Evolutionary conservation across 768 basidiomycete species (phyloP), one percentile per base, ranked within the genome.

Genomic region (Podaxis carcinomalis): DNA sequence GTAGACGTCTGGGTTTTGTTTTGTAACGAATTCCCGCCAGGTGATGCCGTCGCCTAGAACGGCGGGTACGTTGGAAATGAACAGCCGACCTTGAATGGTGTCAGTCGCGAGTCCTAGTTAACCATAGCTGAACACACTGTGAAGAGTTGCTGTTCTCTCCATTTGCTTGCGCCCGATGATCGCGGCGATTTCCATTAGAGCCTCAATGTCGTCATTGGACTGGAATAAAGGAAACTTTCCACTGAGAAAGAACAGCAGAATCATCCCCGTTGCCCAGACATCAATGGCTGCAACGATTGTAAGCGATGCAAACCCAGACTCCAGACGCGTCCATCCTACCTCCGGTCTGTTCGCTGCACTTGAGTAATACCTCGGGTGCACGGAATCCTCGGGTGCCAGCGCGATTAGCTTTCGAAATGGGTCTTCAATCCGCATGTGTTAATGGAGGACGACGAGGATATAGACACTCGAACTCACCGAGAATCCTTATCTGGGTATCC

Each of bases 371-470:
- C 68, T 99, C 97, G 0, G 97, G 97, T 1, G 97, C 95, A 60
- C 97, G 85, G 72, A 99, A 99, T 0, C 97, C 97, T 67, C 97
- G 78, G 11, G 97, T 99, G 3, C 97, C 97, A 1, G 97, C 97
- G 51, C 97, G 85, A 69, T 98, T 98, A 2, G 97, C 95, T 72
- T 95, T 95, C 56, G 59, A 61, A 13, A 92, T 90, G 40, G 80
- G 78, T 1, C 92, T 91, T 65, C 92, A 91, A 46, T 14, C 3
- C 19, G 9, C 5, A 19, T 9, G 3, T 21, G 14, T 21, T 40
- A 19, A 59, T 10, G 32, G 11, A 21, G 21, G 28, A 27, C 11
- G 19, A 40, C 2, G 16, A 37, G n/a, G 40, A 14, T 35, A 50
- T 35, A 50, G 28, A 23, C 27, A n/a, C 0, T 5, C 28, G 40